phyloP scores from a whole-genome alignment of 345 rosid species.

The Arabis hirsuta region DNA sequence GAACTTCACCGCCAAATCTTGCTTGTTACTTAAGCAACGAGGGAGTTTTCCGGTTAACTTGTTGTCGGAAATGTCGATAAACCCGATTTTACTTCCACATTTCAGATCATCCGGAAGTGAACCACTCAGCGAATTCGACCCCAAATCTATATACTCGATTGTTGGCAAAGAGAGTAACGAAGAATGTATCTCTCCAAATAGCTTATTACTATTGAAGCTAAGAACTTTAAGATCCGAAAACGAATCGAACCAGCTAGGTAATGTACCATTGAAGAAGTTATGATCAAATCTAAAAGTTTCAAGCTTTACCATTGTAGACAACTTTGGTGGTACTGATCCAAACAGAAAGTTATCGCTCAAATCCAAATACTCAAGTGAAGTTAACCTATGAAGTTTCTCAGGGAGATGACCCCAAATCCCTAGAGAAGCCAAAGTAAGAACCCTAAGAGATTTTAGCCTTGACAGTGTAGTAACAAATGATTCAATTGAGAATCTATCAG shows the following conservation, averaged over 20 bases:
- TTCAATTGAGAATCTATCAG: slow-evolving; percentile 64
- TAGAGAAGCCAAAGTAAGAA: slow-evolving; percentile 61
- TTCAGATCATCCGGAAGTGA: slow-evolving; percentile 52
- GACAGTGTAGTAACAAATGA: slow-evolving; percentile 69
- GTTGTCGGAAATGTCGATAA: slow-evolving; percentile 65
- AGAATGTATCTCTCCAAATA: slow-evolving; percentile 57
- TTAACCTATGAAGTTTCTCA: slow-evolving; percentile 67
- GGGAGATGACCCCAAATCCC: slow-evolving; percentile 87
- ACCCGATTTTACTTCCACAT: slow-evolving; percentile 59
- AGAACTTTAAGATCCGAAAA: slow-evolving; percentile 56
- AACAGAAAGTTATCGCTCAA: slow-evolving; percentile 68
- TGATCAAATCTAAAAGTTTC: slow-evolving; percentile 57
- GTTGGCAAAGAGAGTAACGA: slow-evolving; percentile 57
- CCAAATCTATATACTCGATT: slow-evolving; percentile 62
- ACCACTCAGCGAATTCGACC: slow-evolving; percentile 59
- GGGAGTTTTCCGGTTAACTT: slow-evolving; percentile 65
- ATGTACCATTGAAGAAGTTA: slow-evolving; percentile 67
- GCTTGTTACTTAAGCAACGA: slow-evolving; percentile 52
- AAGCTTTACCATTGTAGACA: slow-evolving; percentile 65
- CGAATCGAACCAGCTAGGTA: slow-evolving; percentile 61
- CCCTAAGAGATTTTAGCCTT: slow-evolving; percentile 60
- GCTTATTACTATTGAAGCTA: slow-evolving; percentile 55
- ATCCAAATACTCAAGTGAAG: slow-evolving; percentile 68
- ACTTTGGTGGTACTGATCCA: slow-evolving; percentile 69
- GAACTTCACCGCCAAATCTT: slow-evolving; percentile 40